Conservation (phyloP, 305 asterid genomes). For the Fraxinus nigra region DNA sequence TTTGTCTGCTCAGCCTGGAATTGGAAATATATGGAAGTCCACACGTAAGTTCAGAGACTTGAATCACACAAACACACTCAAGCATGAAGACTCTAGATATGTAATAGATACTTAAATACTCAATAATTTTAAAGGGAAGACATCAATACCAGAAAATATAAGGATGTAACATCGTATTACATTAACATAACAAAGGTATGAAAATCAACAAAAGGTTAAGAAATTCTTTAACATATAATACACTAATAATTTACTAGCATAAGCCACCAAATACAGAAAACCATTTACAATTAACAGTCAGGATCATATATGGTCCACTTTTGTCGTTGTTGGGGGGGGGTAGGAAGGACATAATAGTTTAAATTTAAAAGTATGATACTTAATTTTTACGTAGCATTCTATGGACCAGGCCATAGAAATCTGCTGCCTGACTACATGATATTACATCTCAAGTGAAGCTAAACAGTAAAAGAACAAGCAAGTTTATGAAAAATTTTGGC, state of each 20-base stretch:
- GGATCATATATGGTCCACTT: background rate
- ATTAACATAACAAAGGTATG: background rate
- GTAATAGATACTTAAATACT: background rate
- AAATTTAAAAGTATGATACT: background rate
- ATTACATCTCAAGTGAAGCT: background rate
- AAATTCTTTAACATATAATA: background rate
- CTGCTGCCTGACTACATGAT: background rate
- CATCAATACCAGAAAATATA: conserved; percentile 8
- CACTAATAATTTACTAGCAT: background rate
- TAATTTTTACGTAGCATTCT: background rate
- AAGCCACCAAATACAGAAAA: background rate
- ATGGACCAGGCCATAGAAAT: background rate
- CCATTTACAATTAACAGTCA: background rate
- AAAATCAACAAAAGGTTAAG: background rate
- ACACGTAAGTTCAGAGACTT: conserved; percentile 20
- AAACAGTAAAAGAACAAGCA: background rate
- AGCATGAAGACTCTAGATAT: background rate
- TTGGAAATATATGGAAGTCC: conserved; percentile 16
- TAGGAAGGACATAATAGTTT: background rate
- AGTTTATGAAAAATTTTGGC: background rate
- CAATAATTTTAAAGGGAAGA: conserved; percentile 1
- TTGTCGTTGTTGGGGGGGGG: background rate
- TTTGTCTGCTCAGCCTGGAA: conserved; percentile 66
- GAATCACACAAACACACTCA: conserved; percentile 9
- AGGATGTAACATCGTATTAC: background rate